Conservation (phyloP, 2,329 filamentous ascomycete species). For the Fusarium longipes region DNA sequence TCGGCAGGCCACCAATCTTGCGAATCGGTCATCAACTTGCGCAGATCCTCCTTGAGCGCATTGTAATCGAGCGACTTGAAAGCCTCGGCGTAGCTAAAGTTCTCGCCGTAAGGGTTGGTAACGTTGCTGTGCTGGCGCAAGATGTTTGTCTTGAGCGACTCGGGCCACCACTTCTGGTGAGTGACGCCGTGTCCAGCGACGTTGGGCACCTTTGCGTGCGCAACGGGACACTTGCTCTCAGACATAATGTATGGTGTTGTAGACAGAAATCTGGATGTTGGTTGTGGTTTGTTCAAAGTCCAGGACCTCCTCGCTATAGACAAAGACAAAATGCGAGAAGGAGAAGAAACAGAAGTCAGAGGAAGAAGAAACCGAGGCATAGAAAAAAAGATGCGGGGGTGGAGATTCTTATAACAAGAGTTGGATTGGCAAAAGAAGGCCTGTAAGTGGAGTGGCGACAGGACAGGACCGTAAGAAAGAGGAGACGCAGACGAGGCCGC, state of each 20-base stretch:
- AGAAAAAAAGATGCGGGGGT: constrained; percentile 28
- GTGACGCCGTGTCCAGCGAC: constrained; percentile 33
- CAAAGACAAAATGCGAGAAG: constrained; percentile 17
- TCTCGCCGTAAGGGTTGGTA: constrained; percentile 34
- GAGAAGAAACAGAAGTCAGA: constrained; percentile 16
- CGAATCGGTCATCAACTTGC: constrained; percentile 78
- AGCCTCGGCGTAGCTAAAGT: constrained; percentile 30
- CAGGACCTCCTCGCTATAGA: constrained; percentile 28
- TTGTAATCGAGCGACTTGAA: constrained; percentile 47
- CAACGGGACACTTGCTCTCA: constrained; percentile 33
- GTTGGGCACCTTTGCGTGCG: constrained; percentile 27
- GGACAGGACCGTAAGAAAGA: background rate
- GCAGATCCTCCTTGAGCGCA: constrained; percentile 78
- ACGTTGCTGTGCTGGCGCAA: constrained; percentile 27
- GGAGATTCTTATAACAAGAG: constrained; percentile 22
- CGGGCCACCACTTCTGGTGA: constrained; percentile 34
- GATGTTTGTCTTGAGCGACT: constrained; percentile 37
- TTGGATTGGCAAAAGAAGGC: constrained; percentile 32
- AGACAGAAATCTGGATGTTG: background rate
- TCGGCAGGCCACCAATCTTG: constrained; percentile 87
- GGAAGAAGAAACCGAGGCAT: constrained; percentile 33
- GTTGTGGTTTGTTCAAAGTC: background rate
- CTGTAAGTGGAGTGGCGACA: constrained; percentile 22
- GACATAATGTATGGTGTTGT: constrained; percentile 27
- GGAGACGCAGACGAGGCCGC: constrained; percentile 4